Percentiles rank a stretch among this genome's conserved stretches.
Evolutionary conservation across 306 rosid species (phyloP).

Genomic region (Vigna mungo): DNA sequence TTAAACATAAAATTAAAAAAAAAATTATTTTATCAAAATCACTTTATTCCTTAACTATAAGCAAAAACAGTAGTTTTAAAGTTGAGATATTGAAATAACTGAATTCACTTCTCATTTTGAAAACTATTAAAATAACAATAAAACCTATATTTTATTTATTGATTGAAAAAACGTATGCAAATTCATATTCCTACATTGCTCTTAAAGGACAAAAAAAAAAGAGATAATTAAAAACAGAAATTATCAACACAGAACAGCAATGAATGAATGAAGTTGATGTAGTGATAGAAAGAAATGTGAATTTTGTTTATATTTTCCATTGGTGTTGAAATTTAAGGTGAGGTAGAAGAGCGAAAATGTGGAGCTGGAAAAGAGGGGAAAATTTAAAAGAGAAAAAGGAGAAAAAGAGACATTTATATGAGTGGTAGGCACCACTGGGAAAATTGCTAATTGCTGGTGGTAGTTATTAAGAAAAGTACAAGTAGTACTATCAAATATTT

Average conservation of each 20-base stretch:
- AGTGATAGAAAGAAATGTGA: no score
- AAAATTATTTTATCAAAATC: no score
- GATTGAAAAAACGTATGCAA: not conserved
- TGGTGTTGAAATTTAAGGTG: not conserved
- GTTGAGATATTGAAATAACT: no score
- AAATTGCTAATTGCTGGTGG: conserved; percentile 28
- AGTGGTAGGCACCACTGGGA: not conserved
- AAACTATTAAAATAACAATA: not conserved
- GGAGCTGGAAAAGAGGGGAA: not conserved
- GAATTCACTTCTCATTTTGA: no score
- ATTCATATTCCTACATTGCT: not conserved
- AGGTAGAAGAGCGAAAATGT: conserved; percentile 13
- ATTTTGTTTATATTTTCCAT: not conserved
- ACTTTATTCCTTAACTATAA: no score
- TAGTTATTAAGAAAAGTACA: conserved; percentile 41
- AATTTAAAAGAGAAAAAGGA: not conserved
- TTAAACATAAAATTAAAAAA: no score
- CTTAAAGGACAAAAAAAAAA: not conserved
- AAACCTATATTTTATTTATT: not conserved
- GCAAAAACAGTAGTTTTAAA: no score
- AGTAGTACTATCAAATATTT: conserved; percentile 28
- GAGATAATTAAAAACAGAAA: not conserved
- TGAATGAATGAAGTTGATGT: no score
- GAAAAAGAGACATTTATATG: conserved; percentile 1
- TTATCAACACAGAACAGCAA: not conserved